Conservation (phyloP, 2,329 filamentous ascomycete species). For the Cladosporium sphaerospermum region DNA sequence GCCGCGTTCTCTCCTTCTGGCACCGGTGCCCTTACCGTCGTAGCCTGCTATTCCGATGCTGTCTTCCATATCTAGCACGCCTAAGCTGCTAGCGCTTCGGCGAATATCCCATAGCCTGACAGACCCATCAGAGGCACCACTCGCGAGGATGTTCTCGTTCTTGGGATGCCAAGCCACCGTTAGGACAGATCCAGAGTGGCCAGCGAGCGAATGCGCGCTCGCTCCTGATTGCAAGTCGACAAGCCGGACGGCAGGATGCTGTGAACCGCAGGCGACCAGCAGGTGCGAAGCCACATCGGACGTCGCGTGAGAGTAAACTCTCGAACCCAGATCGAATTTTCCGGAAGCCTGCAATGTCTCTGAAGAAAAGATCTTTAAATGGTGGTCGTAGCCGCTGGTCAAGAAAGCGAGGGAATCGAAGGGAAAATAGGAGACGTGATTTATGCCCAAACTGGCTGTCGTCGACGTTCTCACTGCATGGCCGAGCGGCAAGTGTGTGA, state of each 20-base stretch:
- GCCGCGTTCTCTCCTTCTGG: slow-evolving; percentile 33
- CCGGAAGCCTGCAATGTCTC: slow-evolving; percentile 55
- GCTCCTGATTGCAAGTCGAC: slow-evolving; percentile 81
- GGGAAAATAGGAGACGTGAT: slow-evolving; percentile 69
- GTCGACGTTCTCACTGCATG: slow-evolving; percentile 33
- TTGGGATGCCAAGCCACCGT: slow-evolving; percentile 74
- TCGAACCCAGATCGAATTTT: slow-evolving; percentile 61
- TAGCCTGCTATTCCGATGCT: slow-evolving; percentile 57
- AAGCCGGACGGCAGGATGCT: slow-evolving; percentile 75
- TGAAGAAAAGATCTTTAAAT: slow-evolving; percentile 68
- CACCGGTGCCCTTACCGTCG: slow-evolving; percentile 40
- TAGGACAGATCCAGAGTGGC: slow-evolving; percentile 48
- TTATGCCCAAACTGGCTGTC: slow-evolving; percentile 64
- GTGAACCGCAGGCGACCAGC: slow-evolving; percentile 81
- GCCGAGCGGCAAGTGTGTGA: slow-evolving; percentile 41
- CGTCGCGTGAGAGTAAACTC: slow-evolving; percentile 70
- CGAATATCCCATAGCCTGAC: slow-evolving; percentile 84
- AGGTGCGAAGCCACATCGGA: slow-evolving; percentile 68
- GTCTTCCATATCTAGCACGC: slow-evolving; percentile 77
- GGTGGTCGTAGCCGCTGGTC: slow-evolving; percentile 71
- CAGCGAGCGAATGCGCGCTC: slow-evolving; percentile 48
- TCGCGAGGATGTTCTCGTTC: slow-evolving; percentile 72
- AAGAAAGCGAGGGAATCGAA: slow-evolving; percentile 72
- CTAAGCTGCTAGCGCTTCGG: slow-evolving; percentile 68
- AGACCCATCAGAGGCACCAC: slow-evolving; percentile 76